phyloP scores from a whole-genome alignment of 2,329 filamentous ascomycete genomes.

The Teratosphaeria pseudoeucalypti region DNA sequence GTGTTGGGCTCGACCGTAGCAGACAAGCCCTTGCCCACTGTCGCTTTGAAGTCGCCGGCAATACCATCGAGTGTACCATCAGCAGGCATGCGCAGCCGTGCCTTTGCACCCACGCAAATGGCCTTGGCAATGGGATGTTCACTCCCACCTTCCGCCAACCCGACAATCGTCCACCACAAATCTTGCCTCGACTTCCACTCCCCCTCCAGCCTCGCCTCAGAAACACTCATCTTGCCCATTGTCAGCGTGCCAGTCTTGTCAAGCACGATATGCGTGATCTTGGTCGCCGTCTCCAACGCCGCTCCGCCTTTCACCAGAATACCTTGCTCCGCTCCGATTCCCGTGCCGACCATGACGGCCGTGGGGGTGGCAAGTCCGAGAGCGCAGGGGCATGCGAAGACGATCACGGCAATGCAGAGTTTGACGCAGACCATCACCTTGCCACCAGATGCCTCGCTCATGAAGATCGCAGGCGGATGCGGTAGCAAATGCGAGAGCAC shows the following conservation, averaged over 20 bases:
- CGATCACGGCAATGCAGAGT: conserved; percentile 95
- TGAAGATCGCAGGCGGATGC: conserved; percentile 81
- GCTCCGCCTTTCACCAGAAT: conserved; percentile 97
- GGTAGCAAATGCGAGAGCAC: conserved; percentile 75
- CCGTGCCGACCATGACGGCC: conserved; percentile 98
- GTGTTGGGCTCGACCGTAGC: conserved; percentile 70
- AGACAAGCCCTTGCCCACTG: conserved; percentile 74
- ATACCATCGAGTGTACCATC: conserved; percentile 73
- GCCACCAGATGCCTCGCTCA: conserved; percentile 68
- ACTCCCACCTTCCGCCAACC: conserved; percentile 88
- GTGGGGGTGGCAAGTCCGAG: conserved; percentile 93
- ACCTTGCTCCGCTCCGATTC: conserved; percentile 85
- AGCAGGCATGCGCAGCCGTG: conserved; percentile 58
- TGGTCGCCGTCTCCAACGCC: conserved; percentile 80
- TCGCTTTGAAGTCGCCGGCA: conserved; percentile 72
- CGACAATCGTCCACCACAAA: conserved; percentile 93
- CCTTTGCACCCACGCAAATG: conserved; percentile 64
- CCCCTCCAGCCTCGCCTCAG: conserved; percentile 55
- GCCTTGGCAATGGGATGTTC: conserved; percentile 95
- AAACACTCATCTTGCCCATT: conserved; percentile 88
- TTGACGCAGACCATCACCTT: conserved; percentile 95
- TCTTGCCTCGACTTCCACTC: conserved; percentile 60
- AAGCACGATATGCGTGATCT: conserved; percentile 78
- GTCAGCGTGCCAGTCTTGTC: conserved; percentile 97
- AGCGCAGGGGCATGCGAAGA: conserved; percentile 94